Conservation (phyloP, 768 basidiomycete genomes). For the Lenzites betulinus region DNA sequence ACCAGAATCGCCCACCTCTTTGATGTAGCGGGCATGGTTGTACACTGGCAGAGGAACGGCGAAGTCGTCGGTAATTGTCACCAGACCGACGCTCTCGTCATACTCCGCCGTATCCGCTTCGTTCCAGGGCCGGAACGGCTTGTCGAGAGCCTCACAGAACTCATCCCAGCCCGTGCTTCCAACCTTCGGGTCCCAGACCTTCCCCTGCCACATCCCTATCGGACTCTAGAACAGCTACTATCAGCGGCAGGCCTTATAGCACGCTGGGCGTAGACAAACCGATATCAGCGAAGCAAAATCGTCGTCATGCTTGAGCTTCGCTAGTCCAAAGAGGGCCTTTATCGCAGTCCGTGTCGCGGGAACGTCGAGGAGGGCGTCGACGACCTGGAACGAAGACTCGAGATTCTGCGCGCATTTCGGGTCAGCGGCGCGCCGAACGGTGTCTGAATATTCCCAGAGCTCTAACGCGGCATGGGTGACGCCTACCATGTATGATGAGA, state of each 20-base stretch:
- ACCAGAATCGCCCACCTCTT: slow-evolving; percentile 35
- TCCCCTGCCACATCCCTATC: slow-evolving; percentile 76
- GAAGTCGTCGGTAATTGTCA: slow-evolving; percentile 47
- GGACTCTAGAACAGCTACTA: slow-evolving; percentile 44
- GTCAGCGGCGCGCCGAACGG: slow-evolving; percentile 72
- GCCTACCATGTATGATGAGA: slow-evolving; percentile 38
- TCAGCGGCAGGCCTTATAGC: not conserved
- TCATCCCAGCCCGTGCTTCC: slow-evolving; percentile 63
- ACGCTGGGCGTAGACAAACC: slow-evolving; percentile 37
- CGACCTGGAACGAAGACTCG: slow-evolving; percentile 53
- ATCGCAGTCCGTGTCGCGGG: slow-evolving; percentile 50
- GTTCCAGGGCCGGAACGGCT: slow-evolving; percentile 21
- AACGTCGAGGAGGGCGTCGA: slow-evolving; percentile 59
- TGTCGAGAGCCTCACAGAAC: slow-evolving; percentile 62
- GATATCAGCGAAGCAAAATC: slow-evolving; percentile 76
- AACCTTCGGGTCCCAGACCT: slow-evolving; percentile 83
- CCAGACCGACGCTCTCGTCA: slow-evolving; percentile 49
- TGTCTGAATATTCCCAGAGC: slow-evolving; percentile 89
- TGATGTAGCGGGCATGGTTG: slow-evolving; percentile 80
- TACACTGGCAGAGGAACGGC: slow-evolving; percentile 59
- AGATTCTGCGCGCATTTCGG: slow-evolving; percentile 60
- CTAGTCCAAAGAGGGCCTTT: slow-evolving; percentile 79
- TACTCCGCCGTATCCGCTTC: slow-evolving; percentile 37
- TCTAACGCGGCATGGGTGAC: slow-evolving; percentile 84
- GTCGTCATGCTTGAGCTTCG: slow-evolving; percentile 64